Conservation (phyloP, 2,329 filamentous ascomycete genomes). For the Penicillium vulpinum region DNA sequence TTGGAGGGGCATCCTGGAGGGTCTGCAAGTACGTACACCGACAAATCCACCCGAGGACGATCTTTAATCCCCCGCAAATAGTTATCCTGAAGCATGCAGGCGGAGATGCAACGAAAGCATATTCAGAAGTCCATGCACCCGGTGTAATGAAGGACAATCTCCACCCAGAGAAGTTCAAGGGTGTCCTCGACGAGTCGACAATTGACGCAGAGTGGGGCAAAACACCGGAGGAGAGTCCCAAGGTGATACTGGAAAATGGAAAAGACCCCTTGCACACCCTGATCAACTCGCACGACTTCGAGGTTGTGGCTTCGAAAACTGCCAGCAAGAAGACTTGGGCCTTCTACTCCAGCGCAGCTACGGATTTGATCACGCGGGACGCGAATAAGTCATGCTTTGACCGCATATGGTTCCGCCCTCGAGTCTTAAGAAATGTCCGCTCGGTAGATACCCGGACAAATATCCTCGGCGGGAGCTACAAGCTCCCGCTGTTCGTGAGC, state of each 20-base stretch:
- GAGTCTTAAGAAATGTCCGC: conserved; percentile 59
- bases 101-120: conserved; percentile 47
- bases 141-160: conserved; percentile 49
- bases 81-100: conserved; percentile 51
- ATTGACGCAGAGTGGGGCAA: conserved; percentile 53
- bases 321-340: conserved; percentile 67
- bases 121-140: conserved; percentile 49
- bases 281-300: conserved; percentile 63
- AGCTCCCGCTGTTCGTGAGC: conserved; percentile 62
- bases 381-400: conserved; percentile 58
- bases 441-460: conserved; percentile 52
- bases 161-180: conserved; percentile 48
- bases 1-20: conserved; percentile 64
- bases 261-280: conserved; percentile 56
- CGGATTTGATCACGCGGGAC: conserved; percentile 59
- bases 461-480: conserved; percentile 56
- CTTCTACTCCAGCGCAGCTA: conserved; percentile 67
- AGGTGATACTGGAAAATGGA: conserved; percentile 31
- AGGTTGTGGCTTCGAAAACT: conserved; percentile 55
- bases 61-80: conserved; percentile 13
- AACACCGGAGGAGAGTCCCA: conserved; percentile 34
- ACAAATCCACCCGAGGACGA: neutral
- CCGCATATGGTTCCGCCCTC: conserved; percentile 60
- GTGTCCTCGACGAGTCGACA: conserved; percentile 50
- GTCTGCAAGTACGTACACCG: conserved; percentile 44